Percentiles rank a stretch among this genome's conserved stretches.
These are phyloP conservation scores for Elsinoe arachidis DNA, from an alignment of 2,329 filamentous ascomycete species.

Conservation along the genomic window DNA sequence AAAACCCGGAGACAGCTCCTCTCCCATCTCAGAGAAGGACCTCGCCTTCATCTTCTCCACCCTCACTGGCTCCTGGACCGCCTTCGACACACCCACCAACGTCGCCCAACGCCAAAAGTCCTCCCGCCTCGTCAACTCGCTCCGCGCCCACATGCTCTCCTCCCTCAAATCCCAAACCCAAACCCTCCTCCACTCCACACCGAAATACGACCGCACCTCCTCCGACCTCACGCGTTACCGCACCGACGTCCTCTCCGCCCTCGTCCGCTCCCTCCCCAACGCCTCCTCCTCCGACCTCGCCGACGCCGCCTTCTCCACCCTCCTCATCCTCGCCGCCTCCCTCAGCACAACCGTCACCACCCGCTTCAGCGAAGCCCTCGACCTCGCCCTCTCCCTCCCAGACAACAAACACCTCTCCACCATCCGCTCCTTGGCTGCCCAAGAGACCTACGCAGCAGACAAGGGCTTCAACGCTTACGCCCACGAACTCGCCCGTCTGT, in stretches of 20 bases:
- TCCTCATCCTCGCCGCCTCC: conserved; percentile 49
- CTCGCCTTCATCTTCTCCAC: conserved; percentile 46
- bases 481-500: conserved; percentile 37
- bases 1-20: conserved; percentile 37
- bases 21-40: conserved; percentile 46
- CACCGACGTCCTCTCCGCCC: conserved; percentile 23
- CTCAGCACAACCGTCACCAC: conserved; percentile 51
- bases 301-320: conserved; percentile 46
- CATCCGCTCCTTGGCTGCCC: conserved; percentile 40
- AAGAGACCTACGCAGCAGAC: conserved; percentile 38
- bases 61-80: conserved; percentile 48
- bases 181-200: not conserved
- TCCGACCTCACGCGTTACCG: conserved; percentile 33
- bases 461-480: conserved; percentile 44
- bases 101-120: conserved; percentile 45
- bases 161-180: conserved; percentile 30
- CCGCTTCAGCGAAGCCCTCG: conserved; percentile 49
- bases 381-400: conserved; percentile 43
- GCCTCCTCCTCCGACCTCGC: conserved; percentile 33
- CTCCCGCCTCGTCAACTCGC: conserved; percentile 37
- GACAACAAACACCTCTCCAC: conserved; percentile 40
- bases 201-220: conserved; percentile 30
- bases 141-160: conserved; percentile 42
- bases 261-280: conserved; percentile 46
- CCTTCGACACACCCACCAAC: conserved; percentile 44